Evolutionary conservation across 768 basidiomycete genomes (phyloP).

Genomic region (Leccinum aurantiacum): DNA sequence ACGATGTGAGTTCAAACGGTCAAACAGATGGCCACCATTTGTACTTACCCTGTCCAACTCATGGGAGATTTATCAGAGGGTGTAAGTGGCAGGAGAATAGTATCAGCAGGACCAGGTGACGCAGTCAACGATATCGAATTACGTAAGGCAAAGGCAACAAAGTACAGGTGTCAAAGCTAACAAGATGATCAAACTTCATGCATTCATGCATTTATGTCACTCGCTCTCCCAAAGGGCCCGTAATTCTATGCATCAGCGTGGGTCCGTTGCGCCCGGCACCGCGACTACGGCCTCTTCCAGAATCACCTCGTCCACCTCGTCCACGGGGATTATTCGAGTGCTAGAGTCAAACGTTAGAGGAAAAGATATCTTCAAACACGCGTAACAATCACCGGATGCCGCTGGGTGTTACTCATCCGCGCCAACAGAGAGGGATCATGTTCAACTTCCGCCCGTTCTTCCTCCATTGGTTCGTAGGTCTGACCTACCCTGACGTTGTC

Average conservation of each 20-base stretch:
- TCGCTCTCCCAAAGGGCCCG: constrained; percentile 20
- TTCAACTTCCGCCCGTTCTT: constrained; percentile 14
- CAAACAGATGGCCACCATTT: background rate
- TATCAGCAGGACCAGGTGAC: background rate
- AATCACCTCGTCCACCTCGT: constrained; percentile 27
- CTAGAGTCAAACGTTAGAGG: constrained; percentile 11
- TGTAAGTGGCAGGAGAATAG: background rate
- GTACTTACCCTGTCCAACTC: constrained; percentile 59
- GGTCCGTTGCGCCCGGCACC: constrained; percentile 18
- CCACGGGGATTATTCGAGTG: constrained; percentile 15
- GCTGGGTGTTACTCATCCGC: constrained; percentile 25
- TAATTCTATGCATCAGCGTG: constrained; percentile 19
- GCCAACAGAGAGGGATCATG: constrained; percentile 24
- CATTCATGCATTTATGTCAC: constrained; percentile 20
- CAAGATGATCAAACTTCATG: background rate
- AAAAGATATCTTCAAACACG: background rate
- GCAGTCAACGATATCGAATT: constrained; percentile 1
- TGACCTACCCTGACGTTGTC: constrained; percentile 9
- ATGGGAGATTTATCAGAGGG: constrained; percentile 24
- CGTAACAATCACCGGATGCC: constrained; percentile 20
- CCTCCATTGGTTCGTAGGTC: constrained; percentile 12
- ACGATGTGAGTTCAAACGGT: background rate
- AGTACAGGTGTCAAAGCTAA: background rate
- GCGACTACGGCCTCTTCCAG: constrained; percentile 24
- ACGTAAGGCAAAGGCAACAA: constrained; percentile 15